Base-by-base conservation (phyloP, 1,284 basidiomycete species). In the Mycena sp. region DNA sequence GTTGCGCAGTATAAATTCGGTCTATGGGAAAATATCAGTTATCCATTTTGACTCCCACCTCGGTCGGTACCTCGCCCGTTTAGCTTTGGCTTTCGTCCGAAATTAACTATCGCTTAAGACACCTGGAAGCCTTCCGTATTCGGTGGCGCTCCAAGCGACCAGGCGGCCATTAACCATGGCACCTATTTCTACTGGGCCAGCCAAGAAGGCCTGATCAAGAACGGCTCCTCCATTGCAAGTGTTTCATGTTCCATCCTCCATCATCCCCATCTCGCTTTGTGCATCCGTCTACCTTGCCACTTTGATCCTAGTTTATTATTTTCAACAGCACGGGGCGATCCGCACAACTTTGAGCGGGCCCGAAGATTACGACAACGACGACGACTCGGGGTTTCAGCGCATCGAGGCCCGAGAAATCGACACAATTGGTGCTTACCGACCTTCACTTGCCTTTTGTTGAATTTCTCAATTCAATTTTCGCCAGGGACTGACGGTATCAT, bases 211-310 rank as follows among this genome's bases (percentile, higher is more conserved):
- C 77, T 90, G 32, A 80, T 90, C 71, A 76, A 80, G 30, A 87
- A 87, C 67, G 91, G 91, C 69, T 85, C 87, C 52, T 94, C 91
- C 73, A 93, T 91, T 87, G 90, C 88, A 90, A 91, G 89, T 90
- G 71, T 73, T 68, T 69, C 77, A 76, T 71, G 71, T 71, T 63
- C 63, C 68, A 60, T 55, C 49, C 30, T 54, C 59, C 67, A 67
- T 67, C 63, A 45, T 38, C 57, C 54, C 56, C 41, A 58, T 59
- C 64, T 63, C 59, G 41, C 6, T 7, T 68, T 70, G 63, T 51
- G 40, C 60, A 71, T 65, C 58, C 51, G 41, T 62, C 52, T 69
- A 61, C 65, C 55, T 61, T 53, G 75, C 80, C 64, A 64, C 79
- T 80, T 84, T 85, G 89, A 91, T 90, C 90, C 89, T 89, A 91